A percentile compares a stretch with the other conserved stretches of the same genome.
Conservation (phyloP, 805 yeast genomes). For the Zygotorulaspora danielsina region DNA sequence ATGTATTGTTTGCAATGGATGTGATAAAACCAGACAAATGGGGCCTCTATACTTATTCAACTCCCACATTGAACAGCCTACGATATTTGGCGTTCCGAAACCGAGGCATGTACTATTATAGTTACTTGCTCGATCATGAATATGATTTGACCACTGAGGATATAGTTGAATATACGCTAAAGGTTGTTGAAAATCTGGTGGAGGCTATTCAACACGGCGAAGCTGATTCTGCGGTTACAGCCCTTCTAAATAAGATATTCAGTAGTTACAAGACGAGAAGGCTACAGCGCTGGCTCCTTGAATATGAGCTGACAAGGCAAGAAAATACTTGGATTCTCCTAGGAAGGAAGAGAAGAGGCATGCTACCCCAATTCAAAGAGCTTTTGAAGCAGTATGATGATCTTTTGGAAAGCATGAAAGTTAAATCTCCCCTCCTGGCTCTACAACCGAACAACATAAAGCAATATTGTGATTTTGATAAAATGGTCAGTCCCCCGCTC, state of each 20-base stretch:
- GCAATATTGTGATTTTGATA: constrained; percentile 9
- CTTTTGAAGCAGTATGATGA: constrained; percentile 16
- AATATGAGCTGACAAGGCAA: constrained; percentile 49
- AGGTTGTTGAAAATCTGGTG: constrained; percentile 56
- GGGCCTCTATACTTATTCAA: constrained; percentile 33
- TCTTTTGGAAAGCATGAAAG: constrained; percentile 20
- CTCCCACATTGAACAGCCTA: constrained; percentile 69
- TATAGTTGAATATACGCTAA: constrained; percentile 42
- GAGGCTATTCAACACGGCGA: constrained; percentile 64
- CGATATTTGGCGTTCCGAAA: constrained; percentile 78
- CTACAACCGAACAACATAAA: constrained; percentile 23
- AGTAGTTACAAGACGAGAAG: constrained; percentile 45
- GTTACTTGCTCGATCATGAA: constrained; percentile 30
- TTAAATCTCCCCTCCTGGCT: constrained; percentile 6
- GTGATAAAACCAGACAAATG: constrained; percentile 51
- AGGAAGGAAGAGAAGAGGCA: constrained; percentile 18
- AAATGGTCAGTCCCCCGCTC: constrained; percentile 1
- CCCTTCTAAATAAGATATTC: constrained; percentile 49
- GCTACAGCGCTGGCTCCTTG: constrained; percentile 54
- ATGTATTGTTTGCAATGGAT: constrained; percentile 60
- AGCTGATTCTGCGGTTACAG: constrained; percentile 55
- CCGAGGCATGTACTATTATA: constrained; percentile 66
- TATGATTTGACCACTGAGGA: constrained; percentile 32
- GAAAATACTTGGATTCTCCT: constrained; percentile 22
- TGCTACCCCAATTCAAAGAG: constrained; percentile 32